Base-by-base conservation (phyloP, 495 filamentous ascomycete species). In the Penicillium soppii region DNA sequence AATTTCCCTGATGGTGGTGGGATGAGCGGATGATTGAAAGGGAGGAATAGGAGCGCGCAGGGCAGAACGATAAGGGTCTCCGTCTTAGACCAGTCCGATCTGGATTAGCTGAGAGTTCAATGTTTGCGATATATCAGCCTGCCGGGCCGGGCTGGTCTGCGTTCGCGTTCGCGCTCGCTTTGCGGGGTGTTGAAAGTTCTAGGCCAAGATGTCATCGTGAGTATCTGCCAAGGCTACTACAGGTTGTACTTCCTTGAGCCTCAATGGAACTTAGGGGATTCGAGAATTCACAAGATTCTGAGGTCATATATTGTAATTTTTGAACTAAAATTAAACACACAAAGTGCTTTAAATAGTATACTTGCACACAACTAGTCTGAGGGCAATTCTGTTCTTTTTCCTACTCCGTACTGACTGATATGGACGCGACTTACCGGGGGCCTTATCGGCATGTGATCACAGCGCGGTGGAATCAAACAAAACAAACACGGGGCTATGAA, bases 271-370 rank as follows among this genome's bases (percentile, higher is more conserved):
- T 71, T 59, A 30, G 67, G 80, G 36, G 58, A 50, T 37, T n/a
- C n/a, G n/a, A n/a, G n/a, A n/a, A 68, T 70, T 50, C 74, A 74
- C 55, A 61, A 78, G 17, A 56, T 60, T 36, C 62, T 82, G n/a
- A n/a, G n/a, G n/a, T n/a, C n/a, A n/a, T n/a, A n/a, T n/a, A n/a
- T n/a, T n/a, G n/a, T n/a, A n/a, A n/a, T n/a, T n/a, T n/a, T n/a
- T n/a, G n/a, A n/a, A n/a, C n/a, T n/a, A n/a, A n/a, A n/a, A n/a
- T n/a, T n/a, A n/a, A n/a, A n/a, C n/a, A n/a, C n/a, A n/a, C n/a
- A n/a, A n/a, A n/a, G n/a, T n/a, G n/a, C n/a, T n/a, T n/a, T n/a
- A n/a, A n/a, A n/a, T n/a, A n/a, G n/a, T n/a, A n/a, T n/a, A n/a
- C n/a, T n/a, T n/a, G n/a, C n/a, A n/a, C n/a, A n/a, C n/a, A n/a